Base-by-base conservation (phyloP, 306 rosid species). In the Echinosophora koreensis region DNA sequence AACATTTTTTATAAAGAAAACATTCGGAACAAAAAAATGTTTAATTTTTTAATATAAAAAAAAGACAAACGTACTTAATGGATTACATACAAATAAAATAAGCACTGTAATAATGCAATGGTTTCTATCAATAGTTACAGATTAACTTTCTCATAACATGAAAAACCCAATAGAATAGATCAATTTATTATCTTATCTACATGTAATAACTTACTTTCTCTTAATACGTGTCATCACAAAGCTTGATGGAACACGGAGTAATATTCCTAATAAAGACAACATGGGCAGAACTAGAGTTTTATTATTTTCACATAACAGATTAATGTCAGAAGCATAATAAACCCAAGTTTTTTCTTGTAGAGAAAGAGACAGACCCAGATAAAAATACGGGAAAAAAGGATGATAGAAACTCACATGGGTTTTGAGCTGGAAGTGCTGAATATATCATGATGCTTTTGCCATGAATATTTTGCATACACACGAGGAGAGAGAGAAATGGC, bases 401-500 rank as follows among this genome's bases (percentile, higher is more conserved):
- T 88, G 88, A 87, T 84, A 84, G 88, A 84, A 81, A 79, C 77
- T 86, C 92, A 92, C 94, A 92, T 90, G 96, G 92, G 90, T 84
- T 82, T 85, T 73, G 92, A 84, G 88, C 66, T 86, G 91, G 91
- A 88, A 88, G 90, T 81, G 96, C 84, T 83, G 94, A 22, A 22
- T 22, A 22, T 22, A 80, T 96, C 74, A 89, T 92, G 87, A 91
- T 91, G 93, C 91, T 82, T 90, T 89, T 85, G 92, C 83, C 84
- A 89, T 95, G 92, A 89, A 89, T 92, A 85, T 83, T 84, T 82
- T 76, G 54, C 13, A 22, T 54, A 47, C 66, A 42, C 64, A 8
- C 68, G 51, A 69, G 74, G 88, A 80, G 87, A 82, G 83, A 64
- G 56, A 60, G 39, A 66, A 79, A 72, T 82, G 70, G 77, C 55